Evolutionary conservation across 2,329 filamentous ascomycete species (phyloP).

Genomic region (Ascocoryne sarcoides): DNA sequence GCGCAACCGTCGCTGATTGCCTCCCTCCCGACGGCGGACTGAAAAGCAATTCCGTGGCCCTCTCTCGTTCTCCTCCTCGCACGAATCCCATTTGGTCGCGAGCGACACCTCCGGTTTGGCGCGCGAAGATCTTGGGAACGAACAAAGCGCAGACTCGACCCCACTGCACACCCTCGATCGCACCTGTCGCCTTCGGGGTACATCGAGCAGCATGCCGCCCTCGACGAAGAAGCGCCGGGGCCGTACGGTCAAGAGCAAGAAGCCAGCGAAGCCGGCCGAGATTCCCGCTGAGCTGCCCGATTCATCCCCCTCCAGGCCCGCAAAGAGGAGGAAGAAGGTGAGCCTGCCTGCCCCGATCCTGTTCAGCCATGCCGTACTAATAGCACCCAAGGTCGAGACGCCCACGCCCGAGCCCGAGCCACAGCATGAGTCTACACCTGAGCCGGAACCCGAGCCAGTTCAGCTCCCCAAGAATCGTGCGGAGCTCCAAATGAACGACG

Average conservation of each 20-base stretch:
- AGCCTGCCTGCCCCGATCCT: slow-evolving; percentile 10
- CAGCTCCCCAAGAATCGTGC: slow-evolving; percentile 34
- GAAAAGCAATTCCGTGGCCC: too few species aligned
- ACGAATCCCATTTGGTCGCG: too few species aligned
- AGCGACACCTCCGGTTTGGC: too few species aligned
- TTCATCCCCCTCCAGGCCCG: slow-evolving; percentile 52
- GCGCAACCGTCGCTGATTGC: background rate
- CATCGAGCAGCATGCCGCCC: slow-evolving; percentile 30
- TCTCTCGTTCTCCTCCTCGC: too few species aligned
- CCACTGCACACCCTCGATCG: background rate
- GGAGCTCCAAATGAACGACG: slow-evolving; percentile 35
- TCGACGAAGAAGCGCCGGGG: slow-evolving; percentile 33
- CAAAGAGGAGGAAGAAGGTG: slow-evolving; percentile 57
- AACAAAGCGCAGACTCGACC: background rate
- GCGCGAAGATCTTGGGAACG: background rate
- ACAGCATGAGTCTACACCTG: slow-evolving; percentile 2
- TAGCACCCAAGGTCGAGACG: slow-evolving; percentile 7
- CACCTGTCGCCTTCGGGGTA: background rate
- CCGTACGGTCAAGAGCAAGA: slow-evolving; percentile 28
- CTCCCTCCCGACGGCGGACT: background rate
- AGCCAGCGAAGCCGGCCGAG: slow-evolving; percentile 20
- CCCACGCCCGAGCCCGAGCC: slow-evolving; percentile 1
- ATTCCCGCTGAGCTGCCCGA: slow-evolving; percentile 21
- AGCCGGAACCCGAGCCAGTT: slow-evolving; percentile 28
- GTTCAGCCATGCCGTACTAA: slow-evolving; percentile 1